phyloP scores from a whole-genome alignment of 1,284 basidiomycete species.

The Ustilago crameri region DNA sequence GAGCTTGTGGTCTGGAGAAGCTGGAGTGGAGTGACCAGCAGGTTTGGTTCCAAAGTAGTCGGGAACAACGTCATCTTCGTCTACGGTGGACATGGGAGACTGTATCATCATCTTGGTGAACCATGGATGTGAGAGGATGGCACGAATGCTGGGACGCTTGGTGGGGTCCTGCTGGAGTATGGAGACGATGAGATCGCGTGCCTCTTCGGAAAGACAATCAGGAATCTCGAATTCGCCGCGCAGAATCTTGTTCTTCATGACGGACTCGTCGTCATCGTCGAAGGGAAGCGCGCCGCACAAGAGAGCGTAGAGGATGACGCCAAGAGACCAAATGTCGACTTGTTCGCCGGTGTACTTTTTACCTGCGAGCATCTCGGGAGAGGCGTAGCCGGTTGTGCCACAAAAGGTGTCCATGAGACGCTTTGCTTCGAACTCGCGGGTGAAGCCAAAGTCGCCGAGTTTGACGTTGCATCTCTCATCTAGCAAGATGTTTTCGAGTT shows the following conservation, averaged over 20 bases:
- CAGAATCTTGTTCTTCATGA: constrained; percentile 89
- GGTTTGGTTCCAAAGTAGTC: constrained; percentile 26
- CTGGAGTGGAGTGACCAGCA: background rate
- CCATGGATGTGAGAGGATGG: constrained; percentile 90
- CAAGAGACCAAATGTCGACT: constrained; percentile 97
- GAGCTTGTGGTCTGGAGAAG: background rate
- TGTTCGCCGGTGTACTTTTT: constrained; percentile 92
- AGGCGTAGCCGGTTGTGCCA: constrained; percentile 93
- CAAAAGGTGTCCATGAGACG: constrained; percentile 92
- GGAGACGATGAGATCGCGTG: constrained; percentile 79
- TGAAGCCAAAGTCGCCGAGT: constrained; percentile 95
- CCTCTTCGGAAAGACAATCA: constrained; percentile 80
- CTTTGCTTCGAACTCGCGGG: constrained; percentile 88
- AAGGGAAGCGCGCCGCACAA: constrained; percentile 94
- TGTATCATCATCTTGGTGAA: constrained; percentile 71
- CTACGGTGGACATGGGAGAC: constrained; percentile 55
- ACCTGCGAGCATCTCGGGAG: constrained; percentile 92
- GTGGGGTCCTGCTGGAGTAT: constrained; percentile 84
- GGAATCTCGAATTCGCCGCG: constrained; percentile 90
- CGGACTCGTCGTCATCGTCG: constrained; percentile 91
- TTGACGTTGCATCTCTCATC: constrained; percentile 70
- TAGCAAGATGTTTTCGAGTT: constrained; percentile 73
- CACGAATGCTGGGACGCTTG: constrained; percentile 81
- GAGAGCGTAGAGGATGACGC: constrained; percentile 92
- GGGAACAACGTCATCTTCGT: constrained; percentile 35